Conservation (phyloP, 106 monocot genomes). For the Vanilla planifolia region DNA sequence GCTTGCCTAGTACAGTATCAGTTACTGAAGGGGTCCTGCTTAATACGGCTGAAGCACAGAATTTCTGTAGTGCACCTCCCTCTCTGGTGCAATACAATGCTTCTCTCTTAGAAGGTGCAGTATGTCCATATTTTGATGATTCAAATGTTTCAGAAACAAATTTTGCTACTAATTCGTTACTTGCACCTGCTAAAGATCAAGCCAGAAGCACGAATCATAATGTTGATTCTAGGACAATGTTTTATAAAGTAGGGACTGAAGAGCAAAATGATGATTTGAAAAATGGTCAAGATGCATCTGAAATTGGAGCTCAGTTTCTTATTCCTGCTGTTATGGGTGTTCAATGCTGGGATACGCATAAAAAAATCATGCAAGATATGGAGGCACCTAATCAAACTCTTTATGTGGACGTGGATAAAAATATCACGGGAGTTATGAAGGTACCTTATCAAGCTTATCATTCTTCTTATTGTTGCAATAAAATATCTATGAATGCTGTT, state of each 20-base stretch:
- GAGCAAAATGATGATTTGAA: slow-evolving; percentile 3
- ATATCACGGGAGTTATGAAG: slow-evolving; percentile 7
- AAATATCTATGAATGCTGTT: slow-evolving; percentile 6
- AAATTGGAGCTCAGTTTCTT: not conserved
- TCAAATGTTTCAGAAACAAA: slow-evolving; percentile 5
- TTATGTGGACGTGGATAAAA: slow-evolving; percentile 10
- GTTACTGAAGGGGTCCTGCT: not conserved
- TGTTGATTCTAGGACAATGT: slow-evolving; percentile 6
- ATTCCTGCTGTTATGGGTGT: slow-evolving; percentile 7
- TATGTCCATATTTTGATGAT: slow-evolving; percentile 29
- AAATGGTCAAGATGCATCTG: not conserved
- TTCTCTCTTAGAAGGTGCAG: slow-evolving; percentile 51
- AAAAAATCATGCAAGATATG: slow-evolving; percentile 4
- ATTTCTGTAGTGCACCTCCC: not conserved
- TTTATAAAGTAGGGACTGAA: slow-evolving; percentile 9
- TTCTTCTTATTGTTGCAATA: slow-evolving; percentile 2
- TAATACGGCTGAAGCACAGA: slow-evolving; percentile 4
- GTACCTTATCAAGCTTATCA: slow-evolving; percentile 2
- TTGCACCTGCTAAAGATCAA: slow-evolving; percentile 4
- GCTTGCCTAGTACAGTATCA: slow-evolving; percentile 6
- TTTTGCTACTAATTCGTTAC: slow-evolving; percentile 3
- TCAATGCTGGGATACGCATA: slow-evolving; percentile 9
- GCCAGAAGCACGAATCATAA: not conserved
- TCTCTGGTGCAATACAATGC: slow-evolving; percentile 5
- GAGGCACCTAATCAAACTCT: slow-evolving; percentile 3